phyloP scores from a whole-genome alignment of 2,329 filamentous ascomycete species.

The Aspergillus pseudonomiae region DNA sequence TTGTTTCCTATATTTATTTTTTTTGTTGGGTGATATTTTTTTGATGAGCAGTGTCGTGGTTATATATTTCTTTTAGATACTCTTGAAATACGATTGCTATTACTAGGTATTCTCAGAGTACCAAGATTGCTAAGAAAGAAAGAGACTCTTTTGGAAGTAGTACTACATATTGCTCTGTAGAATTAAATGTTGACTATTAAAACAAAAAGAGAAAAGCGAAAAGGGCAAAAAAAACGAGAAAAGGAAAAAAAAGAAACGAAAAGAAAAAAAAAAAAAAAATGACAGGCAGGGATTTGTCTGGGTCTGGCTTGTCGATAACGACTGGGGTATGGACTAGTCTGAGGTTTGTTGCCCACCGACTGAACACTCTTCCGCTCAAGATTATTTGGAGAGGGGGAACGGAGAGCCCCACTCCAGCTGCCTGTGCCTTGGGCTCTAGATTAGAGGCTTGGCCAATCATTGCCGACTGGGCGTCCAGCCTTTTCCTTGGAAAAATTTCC shows the following conservation, averaged over 20 bases:
- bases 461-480: constrained; percentile 4
- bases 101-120: neutral
- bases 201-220: neutral
- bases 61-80: neutral
- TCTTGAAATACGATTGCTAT: neutral
- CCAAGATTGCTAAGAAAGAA: neutral
- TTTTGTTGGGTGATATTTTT: no score
- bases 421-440: constrained; percentile 17
- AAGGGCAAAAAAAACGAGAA: neutral
- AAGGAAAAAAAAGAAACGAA: neutral
- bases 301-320: constrained; percentile 8
- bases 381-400: constrained; percentile 16
- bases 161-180: neutral
- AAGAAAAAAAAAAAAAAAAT: neutral
- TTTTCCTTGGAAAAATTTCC: constrained; percentile 17
- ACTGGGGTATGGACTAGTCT: constrained; percentile 8
- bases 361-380: constrained; percentile 10
- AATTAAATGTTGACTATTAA: neutral
- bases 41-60: no score
- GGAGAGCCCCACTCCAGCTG: constrained; percentile 20
- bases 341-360: constrained; percentile 6
- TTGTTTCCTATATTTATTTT: no score
- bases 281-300: constrained; percentile 2
- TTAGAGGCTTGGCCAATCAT: constrained; percentile 22
- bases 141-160: neutral